A percentile compares a stretch with the other conserved stretches of the same genome.
Evolutionary conservation across 345 rosid genomes (phyloP).

Genomic region (Chamaenerion angustifolium): DNA sequence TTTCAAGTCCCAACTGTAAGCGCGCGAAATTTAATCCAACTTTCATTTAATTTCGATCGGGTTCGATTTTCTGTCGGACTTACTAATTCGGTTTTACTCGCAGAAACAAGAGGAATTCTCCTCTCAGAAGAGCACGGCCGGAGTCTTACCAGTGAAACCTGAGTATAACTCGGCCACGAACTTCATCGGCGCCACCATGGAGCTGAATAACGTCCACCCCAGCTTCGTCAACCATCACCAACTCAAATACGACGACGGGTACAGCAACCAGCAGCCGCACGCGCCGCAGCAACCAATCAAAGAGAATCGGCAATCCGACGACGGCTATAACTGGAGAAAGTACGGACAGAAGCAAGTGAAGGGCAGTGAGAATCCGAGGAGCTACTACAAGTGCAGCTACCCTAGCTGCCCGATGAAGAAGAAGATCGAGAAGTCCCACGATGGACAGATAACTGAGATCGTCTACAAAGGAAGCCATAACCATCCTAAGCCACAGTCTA

Average conservation of each 20-base stretch:
- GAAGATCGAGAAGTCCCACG: constrained; percentile 73
- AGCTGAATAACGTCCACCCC: constrained; percentile 21
- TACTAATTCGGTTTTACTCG: too few relatives aligned
- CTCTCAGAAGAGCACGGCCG: neutral
- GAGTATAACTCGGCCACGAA: constrained; percentile 18
- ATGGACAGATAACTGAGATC: constrained; percentile 79
- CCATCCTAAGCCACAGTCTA: constrained; percentile 75
- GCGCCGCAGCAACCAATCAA: constrained; percentile 26
- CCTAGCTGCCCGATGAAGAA: constrained; percentile 73
- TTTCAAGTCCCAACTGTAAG: constrained; percentile 25
- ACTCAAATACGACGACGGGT: constrained; percentile 2
- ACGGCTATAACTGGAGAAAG: constrained; percentile 95
- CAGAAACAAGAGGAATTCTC: too few relatives aligned
- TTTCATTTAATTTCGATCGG: too few relatives aligned
- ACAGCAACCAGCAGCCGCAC: constrained; percentile 21
- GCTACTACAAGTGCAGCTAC: constrained; percentile 86
- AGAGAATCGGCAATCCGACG: constrained; percentile 56
- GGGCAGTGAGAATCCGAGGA: constrained; percentile 91
- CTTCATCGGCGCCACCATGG: constrained; percentile 22
- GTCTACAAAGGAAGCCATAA: constrained; percentile 84
- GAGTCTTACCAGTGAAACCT: constrained; percentile 11
- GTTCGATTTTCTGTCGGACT: too few relatives aligned
- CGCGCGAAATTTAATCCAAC: too few relatives aligned
- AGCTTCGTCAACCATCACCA: constrained; percentile 6
- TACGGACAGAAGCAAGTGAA: constrained; percentile 93